phyloP scores from a whole-genome alignment of 1,284 basidiomycete species.

The Austroboletus sp. region DNA sequence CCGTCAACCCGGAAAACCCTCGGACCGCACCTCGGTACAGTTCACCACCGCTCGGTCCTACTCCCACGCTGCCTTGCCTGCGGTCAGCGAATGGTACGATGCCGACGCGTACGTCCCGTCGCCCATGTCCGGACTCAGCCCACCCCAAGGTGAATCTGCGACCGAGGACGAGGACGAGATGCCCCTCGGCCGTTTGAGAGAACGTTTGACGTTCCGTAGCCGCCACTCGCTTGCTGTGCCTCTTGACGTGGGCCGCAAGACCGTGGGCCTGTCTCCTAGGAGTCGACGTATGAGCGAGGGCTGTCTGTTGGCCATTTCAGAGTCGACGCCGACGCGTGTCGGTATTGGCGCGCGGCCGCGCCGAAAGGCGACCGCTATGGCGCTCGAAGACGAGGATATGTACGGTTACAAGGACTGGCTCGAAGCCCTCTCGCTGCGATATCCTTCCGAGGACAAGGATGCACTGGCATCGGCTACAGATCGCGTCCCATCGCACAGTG shows the following conservation, averaged over 20 bases:
- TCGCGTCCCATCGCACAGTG: not conserved
- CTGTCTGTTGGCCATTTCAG: slow-evolving; percentile 14
- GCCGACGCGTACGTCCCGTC: slow-evolving; percentile 15
- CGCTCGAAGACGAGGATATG: slow-evolving; percentile 2
- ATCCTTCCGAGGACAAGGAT: slow-evolving; percentile 2
- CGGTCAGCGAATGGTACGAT: slow-evolving; percentile 14
- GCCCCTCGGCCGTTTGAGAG: slow-evolving; percentile 12
- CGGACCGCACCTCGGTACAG: not conserved
- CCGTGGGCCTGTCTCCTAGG: slow-evolving; percentile 1
- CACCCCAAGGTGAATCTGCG: slow-evolving; percentile 9
- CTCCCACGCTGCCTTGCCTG: slow-evolving; percentile 6
- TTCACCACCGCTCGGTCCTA: slow-evolving; percentile 1
- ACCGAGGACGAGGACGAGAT: slow-evolving; percentile 18
- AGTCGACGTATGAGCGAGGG: slow-evolving; percentile 19
- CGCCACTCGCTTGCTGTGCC: not conserved
- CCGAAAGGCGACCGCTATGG: slow-evolving; percentile 5
- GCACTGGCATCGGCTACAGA: not conserved
- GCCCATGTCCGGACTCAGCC: slow-evolving; percentile 16
- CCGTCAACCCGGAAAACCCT: slow-evolving; percentile 17
- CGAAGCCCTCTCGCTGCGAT: slow-evolving; percentile 17
- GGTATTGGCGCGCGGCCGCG: slow-evolving; percentile 7
- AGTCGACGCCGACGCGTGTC: slow-evolving; percentile 18
- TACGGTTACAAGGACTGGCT: slow-evolving; percentile 14
- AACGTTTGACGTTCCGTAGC: slow-evolving; percentile 8
- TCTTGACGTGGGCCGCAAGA: not conserved